Evolutionary conservation across 352 stramenopile species (phyloP).

Genomic region (Pythium rhizo-oryzae): DNA sequence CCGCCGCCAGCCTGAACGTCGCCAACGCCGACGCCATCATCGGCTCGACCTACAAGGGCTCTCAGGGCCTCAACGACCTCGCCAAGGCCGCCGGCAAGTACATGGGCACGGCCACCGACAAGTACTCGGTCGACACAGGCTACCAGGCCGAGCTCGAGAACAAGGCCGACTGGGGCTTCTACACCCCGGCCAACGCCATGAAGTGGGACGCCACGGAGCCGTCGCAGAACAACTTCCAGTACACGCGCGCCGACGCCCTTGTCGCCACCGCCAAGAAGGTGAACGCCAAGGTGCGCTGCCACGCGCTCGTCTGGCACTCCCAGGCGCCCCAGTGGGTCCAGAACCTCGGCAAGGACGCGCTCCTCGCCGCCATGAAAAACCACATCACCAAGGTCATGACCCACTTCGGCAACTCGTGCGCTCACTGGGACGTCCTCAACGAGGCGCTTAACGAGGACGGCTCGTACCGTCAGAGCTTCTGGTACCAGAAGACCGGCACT

Average conservation of each 20-base stretch:
- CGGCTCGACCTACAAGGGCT: background rate
- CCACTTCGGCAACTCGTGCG: background rate
- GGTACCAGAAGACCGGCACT: constrained; percentile 2
- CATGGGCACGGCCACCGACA: constrained; percentile 1
- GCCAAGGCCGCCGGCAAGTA: background rate
- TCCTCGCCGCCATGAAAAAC: background rate
- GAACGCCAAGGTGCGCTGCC: background rate
- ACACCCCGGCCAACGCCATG: background rate
- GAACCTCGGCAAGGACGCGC: background rate
- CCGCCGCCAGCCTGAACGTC: background rate
- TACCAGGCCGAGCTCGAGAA: background rate
- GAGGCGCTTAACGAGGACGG: background rate
- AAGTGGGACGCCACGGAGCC: constrained; percentile 1
- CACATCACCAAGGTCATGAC: constrained; percentile 7
- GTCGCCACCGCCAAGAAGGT: background rate
- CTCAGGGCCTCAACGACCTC: background rate
- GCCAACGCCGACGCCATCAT: background rate
- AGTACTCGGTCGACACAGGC: background rate
- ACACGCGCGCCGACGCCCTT: background rate
- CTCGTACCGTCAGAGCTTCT: constrained; percentile 1
- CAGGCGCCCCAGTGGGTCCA: background rate
- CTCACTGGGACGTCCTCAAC: constrained; percentile 2
- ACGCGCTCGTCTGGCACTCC: background rate
- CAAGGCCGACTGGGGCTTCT: background rate
- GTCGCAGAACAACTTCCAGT: background rate